Evolutionary conservation across 179 eudicot species (phyloP).

Genomic region (Silene coronaria): DNA sequence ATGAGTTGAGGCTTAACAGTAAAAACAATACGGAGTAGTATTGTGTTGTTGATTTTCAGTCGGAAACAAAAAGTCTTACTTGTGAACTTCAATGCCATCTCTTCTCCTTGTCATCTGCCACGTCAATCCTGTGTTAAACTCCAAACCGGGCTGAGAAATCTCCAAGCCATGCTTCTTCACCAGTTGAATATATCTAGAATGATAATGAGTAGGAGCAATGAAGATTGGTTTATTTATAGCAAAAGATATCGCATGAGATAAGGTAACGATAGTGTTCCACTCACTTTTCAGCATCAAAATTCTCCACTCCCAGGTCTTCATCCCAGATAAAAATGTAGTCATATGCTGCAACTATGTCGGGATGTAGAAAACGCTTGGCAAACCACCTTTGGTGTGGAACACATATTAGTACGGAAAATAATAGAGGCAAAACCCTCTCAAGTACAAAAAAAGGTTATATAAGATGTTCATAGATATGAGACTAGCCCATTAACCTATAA

Average conservation of each 20-base stretch:
- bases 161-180: slow-evolving; percentile 53
- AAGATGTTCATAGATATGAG: neutral
- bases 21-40: no score
- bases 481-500: neutral
- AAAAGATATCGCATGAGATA: neutral
- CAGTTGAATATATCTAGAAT: slow-evolving; percentile 38
- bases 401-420: neutral
- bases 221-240: neutral
- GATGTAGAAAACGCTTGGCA: slow-evolving; percentile 71
- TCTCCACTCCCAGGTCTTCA: slow-evolving; percentile 62
- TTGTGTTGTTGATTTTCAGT: no score
- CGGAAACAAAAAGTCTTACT: slow-evolving; percentile 25
- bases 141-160: slow-evolving; percentile 63
- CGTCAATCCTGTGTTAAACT: slow-evolving; percentile 34
- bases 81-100: slow-evolving; percentile 46
- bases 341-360: slow-evolving; percentile 59
- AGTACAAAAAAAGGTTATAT: neutral
- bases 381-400: slow-evolving; percentile 47
- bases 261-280: neutral
- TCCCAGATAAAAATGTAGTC: slow-evolving; percentile 80
- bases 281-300: slow-evolving; percentile 62
- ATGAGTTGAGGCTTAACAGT: neutral
- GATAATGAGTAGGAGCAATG: slow-evolving; percentile 3
- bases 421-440: neutral
- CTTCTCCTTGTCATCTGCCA: slow-evolving; percentile 39